Percentiles rank a stretch among this genome's conserved stretches.
phyloP scores from a whole-genome alignment of 2,329 filamentous ascomycete genomes.

The Fusarium sp. region DNA sequence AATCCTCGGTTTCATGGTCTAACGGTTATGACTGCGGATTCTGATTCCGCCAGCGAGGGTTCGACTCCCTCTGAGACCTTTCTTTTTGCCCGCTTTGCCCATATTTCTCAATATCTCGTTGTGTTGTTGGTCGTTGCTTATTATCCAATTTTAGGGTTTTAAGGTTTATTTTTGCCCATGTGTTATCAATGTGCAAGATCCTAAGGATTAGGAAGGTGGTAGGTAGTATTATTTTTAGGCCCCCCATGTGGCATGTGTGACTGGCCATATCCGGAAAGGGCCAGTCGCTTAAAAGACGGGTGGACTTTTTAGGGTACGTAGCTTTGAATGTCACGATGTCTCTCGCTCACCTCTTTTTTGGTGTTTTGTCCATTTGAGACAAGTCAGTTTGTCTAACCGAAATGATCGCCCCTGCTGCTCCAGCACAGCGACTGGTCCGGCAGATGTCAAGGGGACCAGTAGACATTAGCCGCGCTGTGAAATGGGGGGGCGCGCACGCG shows the following conservation, averaged over 20 bases:
- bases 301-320: not conserved
- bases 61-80: slow-evolving; percentile 35
- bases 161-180: not conserved
- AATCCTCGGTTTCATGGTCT: slow-evolving; percentile 30
- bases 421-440: slow-evolving; percentile 1
- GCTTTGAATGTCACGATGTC: not conserved
- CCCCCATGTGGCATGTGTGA: too few species aligned
- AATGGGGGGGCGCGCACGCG: not conserved
- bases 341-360: not conserved
- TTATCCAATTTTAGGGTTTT: not conserved
- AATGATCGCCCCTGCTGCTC: not conserved
- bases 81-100: slow-evolving; percentile 9
- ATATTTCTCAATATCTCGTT: not conserved
- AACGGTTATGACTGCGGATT: slow-evolving; percentile 38
- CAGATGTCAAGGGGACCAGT: not conserved
- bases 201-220: not conserved
- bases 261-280: not conserved
- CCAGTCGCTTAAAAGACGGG: not conserved
- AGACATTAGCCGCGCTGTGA: not conserved
- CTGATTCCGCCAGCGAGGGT: slow-evolving; percentile 37
- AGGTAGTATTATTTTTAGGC: not conserved
- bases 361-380: not conserved
- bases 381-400: not conserved
- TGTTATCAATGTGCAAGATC: not conserved
- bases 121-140: not conserved